These are phyloP conservation scores for Sungouiella thailandica DNA, from an alignment of 805 yeast genomes.

Conservation along the genomic window DNA sequence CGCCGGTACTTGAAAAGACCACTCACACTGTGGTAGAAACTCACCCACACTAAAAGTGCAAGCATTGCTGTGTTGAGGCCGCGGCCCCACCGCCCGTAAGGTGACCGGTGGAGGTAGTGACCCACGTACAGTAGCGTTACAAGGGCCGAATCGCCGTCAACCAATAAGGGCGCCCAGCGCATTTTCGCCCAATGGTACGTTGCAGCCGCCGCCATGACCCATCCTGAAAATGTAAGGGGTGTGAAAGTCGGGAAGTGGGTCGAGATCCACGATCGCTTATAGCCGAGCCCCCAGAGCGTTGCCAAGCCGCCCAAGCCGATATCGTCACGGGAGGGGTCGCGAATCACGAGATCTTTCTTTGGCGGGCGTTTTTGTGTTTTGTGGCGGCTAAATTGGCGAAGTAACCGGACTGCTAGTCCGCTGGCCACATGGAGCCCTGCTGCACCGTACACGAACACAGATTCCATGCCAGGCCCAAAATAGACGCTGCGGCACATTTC, in stretches of 20 bases:
- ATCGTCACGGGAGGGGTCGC: conserved; percentile 34
- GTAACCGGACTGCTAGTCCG: conserved; percentile 46
- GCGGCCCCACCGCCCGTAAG: conserved; percentile 10
- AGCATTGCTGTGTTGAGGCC: conserved; percentile 12
- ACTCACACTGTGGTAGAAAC: conserved; percentile 48
- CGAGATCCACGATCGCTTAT: conserved; percentile 42
- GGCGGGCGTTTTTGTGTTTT: conserved; percentile 6
- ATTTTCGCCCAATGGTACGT: conserved; percentile 43
- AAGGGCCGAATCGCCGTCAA: conserved; percentile 63
- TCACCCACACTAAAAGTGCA: conserved; percentile 16
- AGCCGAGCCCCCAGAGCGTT: conserved; percentile 52
- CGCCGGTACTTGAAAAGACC: conserved; percentile 49
- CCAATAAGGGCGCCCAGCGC: conserved; percentile 44
- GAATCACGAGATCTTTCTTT: conserved; percentile 19
- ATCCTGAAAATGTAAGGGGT: conserved; percentile 60
- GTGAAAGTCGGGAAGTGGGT: conserved; percentile 42
- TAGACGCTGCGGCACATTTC: conserved; percentile 60
- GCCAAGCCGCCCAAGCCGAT: conserved; percentile 61
- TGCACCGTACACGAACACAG: conserved; percentile 42
- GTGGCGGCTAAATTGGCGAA: conserved; percentile 3
- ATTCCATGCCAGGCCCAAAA: conserved; percentile 48
- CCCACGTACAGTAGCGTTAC: conserved; percentile 50
- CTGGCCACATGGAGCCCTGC: conserved; percentile 45
- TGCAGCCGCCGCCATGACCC: conserved; percentile 42
- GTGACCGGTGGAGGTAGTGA: conserved; percentile 12